A percentile compares a stretch with the other conserved stretches of the same genome.
phyloP scores from a whole-genome alignment of 129 eudicot species.

The Chrysanthemum makinoi region DNA sequence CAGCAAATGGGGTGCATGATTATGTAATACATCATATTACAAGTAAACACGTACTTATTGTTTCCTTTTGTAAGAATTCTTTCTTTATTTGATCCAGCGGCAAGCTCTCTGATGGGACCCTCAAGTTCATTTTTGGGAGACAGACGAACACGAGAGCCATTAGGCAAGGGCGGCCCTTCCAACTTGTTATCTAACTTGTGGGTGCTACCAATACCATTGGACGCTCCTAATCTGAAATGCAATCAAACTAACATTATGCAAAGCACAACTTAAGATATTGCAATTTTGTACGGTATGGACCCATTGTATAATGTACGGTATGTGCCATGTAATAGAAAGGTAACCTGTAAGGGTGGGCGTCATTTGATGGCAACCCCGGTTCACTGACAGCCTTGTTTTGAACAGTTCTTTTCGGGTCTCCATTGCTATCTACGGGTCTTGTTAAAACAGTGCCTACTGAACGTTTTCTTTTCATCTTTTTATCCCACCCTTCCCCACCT shows the following conservation, averaged over 20 bases:
- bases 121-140: conserved; percentile 66
- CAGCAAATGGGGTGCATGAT: conserved; percentile 8
- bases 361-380: conserved; percentile 48
- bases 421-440: conserved; percentile 62
- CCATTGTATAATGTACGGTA: conserved; percentile 2
- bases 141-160: conserved; percentile 47
- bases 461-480: conserved; percentile 85
- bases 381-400: conserved; percentile 57
- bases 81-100: conserved; percentile 65
- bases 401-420: conserved; percentile 54
- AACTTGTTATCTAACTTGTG: conserved; percentile 61
- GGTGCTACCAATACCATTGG: conserved; percentile 42
- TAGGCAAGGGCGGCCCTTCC: conserved; percentile 55
- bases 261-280: conserved; percentile 6
- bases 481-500: conserved; percentile 96
- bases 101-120: conserved; percentile 50
- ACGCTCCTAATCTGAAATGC: conserved; percentile 57
- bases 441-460: conserved; percentile 61
- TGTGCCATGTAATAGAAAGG: conserved; percentile 10
- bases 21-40: not conserved
- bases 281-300: conserved; percentile 1
- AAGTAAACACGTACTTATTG: conserved; percentile 51
- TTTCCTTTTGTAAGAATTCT: conserved; percentile 50
- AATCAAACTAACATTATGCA: not conserved
- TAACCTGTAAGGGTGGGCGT: conserved; percentile 61